Evolutionary conservation across 768 basidiomycete genomes (phyloP), one percentile per base, ranked within the genome.

Genomic region (Zangia roseola): DNA sequence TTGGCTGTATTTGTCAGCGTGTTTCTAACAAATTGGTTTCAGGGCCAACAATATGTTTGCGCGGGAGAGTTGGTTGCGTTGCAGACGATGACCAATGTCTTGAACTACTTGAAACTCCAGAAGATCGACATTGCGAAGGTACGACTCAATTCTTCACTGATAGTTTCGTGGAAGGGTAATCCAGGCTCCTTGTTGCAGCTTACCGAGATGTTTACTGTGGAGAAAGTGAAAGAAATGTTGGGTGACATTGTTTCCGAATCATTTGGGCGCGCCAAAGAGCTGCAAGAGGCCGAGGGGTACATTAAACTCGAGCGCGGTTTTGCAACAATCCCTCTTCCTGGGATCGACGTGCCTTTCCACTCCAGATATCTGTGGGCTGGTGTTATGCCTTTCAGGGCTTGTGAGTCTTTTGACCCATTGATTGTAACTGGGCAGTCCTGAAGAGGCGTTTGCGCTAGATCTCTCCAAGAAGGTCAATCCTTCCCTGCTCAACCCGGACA

Each of bases 41-140:
- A 97, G 87, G 95, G 95, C 53, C 94, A 97, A 81, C 97, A 99
- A 91, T 98, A 98, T 68, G 97, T 99, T 54, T 97, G 93, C 60
- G 97, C 97, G 37, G 97, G 97, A 69, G 95, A 98, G 67, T 83
- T 98, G 33, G 77, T 94, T 26, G 91, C 91, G 1, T 75, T 98
- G 30, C 93, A 97, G 57, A 90, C 93, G 0, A 80, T 98, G 75
- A 95, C 94, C 14, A 95, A 95, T 57, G 94, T 95, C 38, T 75
- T 98, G 59, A 99, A 99, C 74, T 94, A 92, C 69, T 73, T 99
- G 56, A 99, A 98, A 73, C 73, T 93, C 8, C 85, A 99, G 75
- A 98, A 95, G 79, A 87, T 97, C 37, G 94, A 97, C 63, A 88
- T 94, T 45, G 75, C 80, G 1, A 89, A 91, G 80, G 91, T 88